Evolutionary conservation across 768 basidiomycete genomes (phyloP).

Genomic region (Suillus decipiens): DNA sequence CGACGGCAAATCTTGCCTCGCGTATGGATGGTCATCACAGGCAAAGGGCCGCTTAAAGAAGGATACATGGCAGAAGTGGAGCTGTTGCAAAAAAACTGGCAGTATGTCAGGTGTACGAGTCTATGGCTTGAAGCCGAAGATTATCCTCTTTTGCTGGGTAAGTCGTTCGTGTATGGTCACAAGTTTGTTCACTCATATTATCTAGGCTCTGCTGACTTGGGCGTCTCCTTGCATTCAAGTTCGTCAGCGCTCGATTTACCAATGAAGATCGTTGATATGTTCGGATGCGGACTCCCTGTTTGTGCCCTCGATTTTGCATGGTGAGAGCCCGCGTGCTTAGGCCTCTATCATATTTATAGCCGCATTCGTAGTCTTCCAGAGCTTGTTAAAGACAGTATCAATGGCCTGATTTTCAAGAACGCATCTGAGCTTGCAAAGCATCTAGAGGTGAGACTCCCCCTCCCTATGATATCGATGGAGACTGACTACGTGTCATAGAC

Average conservation of each 20-base stretch:
- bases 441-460: slow-evolving; percentile 46
- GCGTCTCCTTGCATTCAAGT: slow-evolving; percentile 88
- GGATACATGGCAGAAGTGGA: slow-evolving; percentile 72
- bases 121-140: slow-evolving; percentile 89
- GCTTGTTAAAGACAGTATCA: slow-evolving; percentile 80
- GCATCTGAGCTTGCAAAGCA: slow-evolving; percentile 70
- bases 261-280: slow-evolving; percentile 99
- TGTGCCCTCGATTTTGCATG: slow-evolving; percentile 86
- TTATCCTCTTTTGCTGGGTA: slow-evolving; percentile 86
- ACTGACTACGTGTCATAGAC: slow-evolving; percentile 38
- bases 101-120: slow-evolving; percentile 75
- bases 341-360: slow-evolving; percentile 9
- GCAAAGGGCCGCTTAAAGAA: slow-evolving; percentile 79
- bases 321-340: slow-evolving; percentile 44
- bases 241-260: slow-evolving; percentile 91
- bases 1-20: slow-evolving; percentile 61
- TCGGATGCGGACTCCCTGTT: slow-evolving; percentile 93
- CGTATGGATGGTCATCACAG: slow-evolving; percentile 83
- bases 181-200: slow-evolving; percentile 1
- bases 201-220: slow-evolving; percentile 86
- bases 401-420: slow-evolving; percentile 78
- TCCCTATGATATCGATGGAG: not conserved
- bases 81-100: slow-evolving; percentile 65
- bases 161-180: slow-evolving; percentile 15
- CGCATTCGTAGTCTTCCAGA: slow-evolving; percentile 65